Percentiles rank a stretch among this genome's conserved stretches.
phyloP scores from a whole-genome alignment of 2,329 filamentous ascomycete species.

The Aspergillus clavatus region DNA sequence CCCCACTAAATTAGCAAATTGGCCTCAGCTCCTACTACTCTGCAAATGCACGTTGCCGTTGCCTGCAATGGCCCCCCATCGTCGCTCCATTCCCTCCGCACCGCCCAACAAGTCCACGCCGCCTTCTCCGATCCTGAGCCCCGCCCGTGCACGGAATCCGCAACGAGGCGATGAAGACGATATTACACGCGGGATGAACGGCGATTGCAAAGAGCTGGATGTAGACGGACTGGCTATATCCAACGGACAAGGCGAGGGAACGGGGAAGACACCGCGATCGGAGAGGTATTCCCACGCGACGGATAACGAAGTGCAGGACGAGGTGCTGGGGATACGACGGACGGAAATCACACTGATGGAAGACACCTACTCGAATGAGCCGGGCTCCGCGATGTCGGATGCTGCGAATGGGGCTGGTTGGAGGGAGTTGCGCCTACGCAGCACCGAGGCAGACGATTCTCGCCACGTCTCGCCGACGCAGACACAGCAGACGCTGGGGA shows the following conservation, averaged over 20 bases:
- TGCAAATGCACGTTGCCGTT: not conserved
- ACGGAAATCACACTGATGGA: too few species aligned
- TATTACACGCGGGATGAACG: too few species aligned
- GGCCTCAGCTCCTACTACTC: too few species aligned
- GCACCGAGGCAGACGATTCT: too few species aligned
- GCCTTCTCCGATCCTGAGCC: not conserved
- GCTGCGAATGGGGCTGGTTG: too few species aligned
- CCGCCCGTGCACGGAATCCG: not conserved
- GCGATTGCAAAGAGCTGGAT: too few species aligned
- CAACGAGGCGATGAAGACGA: not conserved
- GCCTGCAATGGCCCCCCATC: constrained; percentile 6
- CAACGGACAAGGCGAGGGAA: too few species aligned
- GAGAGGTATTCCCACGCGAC: not conserved
- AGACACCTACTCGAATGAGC: too few species aligned
- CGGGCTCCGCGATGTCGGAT: not conserved
- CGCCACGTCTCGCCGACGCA: not conserved
- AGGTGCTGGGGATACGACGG: not conserved
- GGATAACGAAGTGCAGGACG: not conserved
- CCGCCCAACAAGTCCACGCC: not conserved
- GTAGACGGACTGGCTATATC: too few species aligned
- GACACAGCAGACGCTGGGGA: constrained; percentile 14
- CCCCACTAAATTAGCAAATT: too few species aligned
- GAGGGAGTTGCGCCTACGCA: too few species aligned
- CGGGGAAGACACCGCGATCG: not conserved
- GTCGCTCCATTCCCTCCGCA: not conserved